Evolutionary conservation across 2,329 filamentous ascomycete species (phyloP).

Genomic region (Cladosporium sp.): DNA sequence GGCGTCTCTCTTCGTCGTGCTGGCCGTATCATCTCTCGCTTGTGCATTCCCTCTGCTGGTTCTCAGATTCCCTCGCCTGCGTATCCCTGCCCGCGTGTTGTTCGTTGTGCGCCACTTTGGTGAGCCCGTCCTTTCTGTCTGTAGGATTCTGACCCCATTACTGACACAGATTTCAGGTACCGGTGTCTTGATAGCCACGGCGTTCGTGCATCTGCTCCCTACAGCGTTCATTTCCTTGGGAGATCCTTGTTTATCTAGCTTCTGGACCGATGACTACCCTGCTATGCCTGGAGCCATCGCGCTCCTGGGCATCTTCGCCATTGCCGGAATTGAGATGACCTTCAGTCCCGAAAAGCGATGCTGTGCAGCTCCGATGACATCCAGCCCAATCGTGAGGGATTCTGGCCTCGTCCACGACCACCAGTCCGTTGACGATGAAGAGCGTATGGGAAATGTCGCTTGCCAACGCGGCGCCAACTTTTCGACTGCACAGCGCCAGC

Average conservation of each 20-base stretch:
- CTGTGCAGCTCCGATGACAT: conserved; percentile 4
- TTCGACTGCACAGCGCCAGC: background rate
- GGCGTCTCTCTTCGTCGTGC: conserved; percentile 51
- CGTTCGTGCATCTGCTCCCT: conserved; percentile 54
- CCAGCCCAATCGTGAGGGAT: background rate
- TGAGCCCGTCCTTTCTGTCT: too few relatives aligned
- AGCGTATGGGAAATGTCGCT: background rate
- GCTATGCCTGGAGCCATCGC: conserved; percentile 76
- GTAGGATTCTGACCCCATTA: too few relatives aligned
- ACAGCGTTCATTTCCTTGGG: conserved; percentile 57
- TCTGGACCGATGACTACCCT: conserved; percentile 71
- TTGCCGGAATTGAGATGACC: conserved; percentile 50
- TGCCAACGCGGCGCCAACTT: background rate
- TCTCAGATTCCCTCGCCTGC: conserved; percentile 53
- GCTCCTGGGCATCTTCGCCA: conserved; percentile 50
- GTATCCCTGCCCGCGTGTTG: conserved; percentile 53
- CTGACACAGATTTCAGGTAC: conserved; percentile 30
- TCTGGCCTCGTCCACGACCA: background rate
- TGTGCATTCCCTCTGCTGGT: conserved; percentile 59
- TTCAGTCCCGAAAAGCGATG: conserved; percentile 20
- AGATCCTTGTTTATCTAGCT: conserved; percentile 63
- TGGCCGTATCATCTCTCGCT: conserved; percentile 50
- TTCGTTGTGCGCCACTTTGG: conserved; percentile 55
- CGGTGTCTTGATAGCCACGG: conserved; percentile 51
- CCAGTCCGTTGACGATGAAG: background rate